Evolutionary conservation across 2,329 filamentous ascomycete species (phyloP).

Genomic region (Cladosporium colombiae): DNA sequence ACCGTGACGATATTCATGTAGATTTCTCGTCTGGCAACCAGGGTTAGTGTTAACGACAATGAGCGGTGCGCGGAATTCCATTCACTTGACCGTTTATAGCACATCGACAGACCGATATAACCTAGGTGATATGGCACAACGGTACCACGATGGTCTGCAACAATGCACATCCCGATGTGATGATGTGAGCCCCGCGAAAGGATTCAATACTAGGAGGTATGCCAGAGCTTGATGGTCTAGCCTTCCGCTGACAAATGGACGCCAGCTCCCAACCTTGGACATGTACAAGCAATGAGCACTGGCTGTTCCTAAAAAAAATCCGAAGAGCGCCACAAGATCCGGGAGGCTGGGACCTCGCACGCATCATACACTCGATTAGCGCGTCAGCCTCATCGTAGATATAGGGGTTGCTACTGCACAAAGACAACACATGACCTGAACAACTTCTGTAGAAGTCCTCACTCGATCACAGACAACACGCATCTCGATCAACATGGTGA

Average conservation of each 20-base stretch:
- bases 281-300: not conserved
- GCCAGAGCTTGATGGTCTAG: not conserved
- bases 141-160: not conserved
- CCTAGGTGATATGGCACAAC: not conserved
- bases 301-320: not conserved
- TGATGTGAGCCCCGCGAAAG: not conserved
- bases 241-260: not conserved
- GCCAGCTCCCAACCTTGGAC: not conserved
- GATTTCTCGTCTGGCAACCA: not conserved
- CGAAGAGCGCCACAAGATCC: not conserved
- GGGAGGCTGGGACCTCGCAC: not conserved
- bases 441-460: not conserved
- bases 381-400: not conserved
- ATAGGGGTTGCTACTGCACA: not conserved
- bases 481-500: constrained; percentile 27
- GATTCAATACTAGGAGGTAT: too few species aligned
- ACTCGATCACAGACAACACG: not conserved
- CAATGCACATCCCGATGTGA: not conserved
- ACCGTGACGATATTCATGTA: too few species aligned
- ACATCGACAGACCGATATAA: too few species aligned
- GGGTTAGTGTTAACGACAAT: not conserved
- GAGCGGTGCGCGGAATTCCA: not conserved
- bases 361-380: not conserved
- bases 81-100: too few species aligned
- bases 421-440: not conserved